Percentiles rank a stretch among this genome's conserved stretches.
These are phyloP conservation scores for Breviolum minutum DNA, from an alignment of 73 alveolate genomes.

Conservation along the genomic window DNA sequence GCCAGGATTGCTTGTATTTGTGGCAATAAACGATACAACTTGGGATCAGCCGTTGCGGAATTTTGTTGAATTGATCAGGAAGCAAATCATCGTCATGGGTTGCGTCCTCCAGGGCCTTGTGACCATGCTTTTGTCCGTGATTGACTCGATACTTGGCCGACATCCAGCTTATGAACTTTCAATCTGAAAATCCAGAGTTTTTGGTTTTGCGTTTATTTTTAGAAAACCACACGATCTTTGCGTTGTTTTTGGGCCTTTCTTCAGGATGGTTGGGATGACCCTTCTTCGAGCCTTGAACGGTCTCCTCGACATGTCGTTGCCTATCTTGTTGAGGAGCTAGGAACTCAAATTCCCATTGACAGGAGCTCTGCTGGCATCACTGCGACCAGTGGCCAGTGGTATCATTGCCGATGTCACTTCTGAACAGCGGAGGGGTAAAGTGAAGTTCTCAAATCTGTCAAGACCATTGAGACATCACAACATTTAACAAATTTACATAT, in stretches of 20 bases:
- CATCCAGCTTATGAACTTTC: background rate
- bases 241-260: background rate
- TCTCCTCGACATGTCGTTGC: background rate
- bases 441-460: background rate
- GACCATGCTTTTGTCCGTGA: constrained; percentile 67
- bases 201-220: background rate
- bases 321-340: background rate
- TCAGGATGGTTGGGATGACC: constrained; percentile 74
- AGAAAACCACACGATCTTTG: background rate
- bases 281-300: constrained; percentile 67
- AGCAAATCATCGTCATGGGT: constrained; percentile 80
- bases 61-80: constrained; percentile 1
- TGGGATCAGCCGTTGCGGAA: background rate
- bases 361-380: constrained; percentile 73
- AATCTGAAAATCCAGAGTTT: background rate
- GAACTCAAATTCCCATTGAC: background rate
- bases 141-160: constrained; percentile 35
- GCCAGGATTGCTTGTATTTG: background rate
- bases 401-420: constrained; percentile 82
- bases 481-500: too few relatives aligned
- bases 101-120: constrained; percentile 89
- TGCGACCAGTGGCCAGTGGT: constrained; percentile 81
- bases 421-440: constrained; percentile 69
- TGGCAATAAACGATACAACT: background rate
- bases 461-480: background rate